Conservation (phyloP, 805 yeast genomes). For the Jamesozyma gamospora region DNA sequence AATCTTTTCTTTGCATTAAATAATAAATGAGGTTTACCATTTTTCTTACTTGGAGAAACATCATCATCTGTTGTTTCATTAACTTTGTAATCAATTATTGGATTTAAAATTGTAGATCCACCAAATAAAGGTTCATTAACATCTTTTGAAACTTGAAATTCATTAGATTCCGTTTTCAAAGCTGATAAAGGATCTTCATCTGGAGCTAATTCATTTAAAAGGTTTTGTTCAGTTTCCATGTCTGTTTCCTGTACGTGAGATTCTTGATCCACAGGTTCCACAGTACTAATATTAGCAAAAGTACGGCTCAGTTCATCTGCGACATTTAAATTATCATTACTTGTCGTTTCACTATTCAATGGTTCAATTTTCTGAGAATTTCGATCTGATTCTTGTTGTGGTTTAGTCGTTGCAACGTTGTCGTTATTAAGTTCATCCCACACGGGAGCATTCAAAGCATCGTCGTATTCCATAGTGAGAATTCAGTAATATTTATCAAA, state of each 20-base stretch:
- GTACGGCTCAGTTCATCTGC: slow-evolving; percentile 11
- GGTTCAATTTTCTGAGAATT: too few relatives aligned
- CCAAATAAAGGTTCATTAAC: slow-evolving; percentile 29
- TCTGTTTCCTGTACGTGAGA: slow-evolving; percentile 10
- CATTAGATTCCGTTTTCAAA: slow-evolving; percentile 32
- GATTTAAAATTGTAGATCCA: slow-evolving; percentile 14
- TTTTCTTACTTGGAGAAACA: slow-evolving; percentile 14
- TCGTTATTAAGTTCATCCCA: slow-evolving; percentile 25
- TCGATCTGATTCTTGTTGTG: neutral
- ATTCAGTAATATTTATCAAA: too few relatives aligned
- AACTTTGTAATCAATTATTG: slow-evolving; percentile 9
- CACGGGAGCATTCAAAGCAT: slow-evolving; percentile 26
- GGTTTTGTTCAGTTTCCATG: slow-evolving; percentile 1
- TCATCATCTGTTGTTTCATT: slow-evolving; percentile 3
- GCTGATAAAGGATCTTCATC: slow-evolving; percentile 33
- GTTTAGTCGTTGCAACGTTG: neutral
- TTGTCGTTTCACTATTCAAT: too few relatives aligned
- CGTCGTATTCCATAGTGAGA: slow-evolving; percentile 18
- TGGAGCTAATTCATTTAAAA: slow-evolving; percentile 19
- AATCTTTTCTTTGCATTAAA: slow-evolving; percentile 39
- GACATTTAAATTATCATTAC: neutral
- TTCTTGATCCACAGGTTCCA: neutral
- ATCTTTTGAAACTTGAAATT: slow-evolving; percentile 14
- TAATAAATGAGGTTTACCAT: slow-evolving; percentile 2
- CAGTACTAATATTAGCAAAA: slow-evolving; percentile 8